Evolutionary conservation across 495 filamentous ascomycete species (phyloP), one percentile per base, ranked within the genome.

Genomic region (Echria macrotheca): DNA sequence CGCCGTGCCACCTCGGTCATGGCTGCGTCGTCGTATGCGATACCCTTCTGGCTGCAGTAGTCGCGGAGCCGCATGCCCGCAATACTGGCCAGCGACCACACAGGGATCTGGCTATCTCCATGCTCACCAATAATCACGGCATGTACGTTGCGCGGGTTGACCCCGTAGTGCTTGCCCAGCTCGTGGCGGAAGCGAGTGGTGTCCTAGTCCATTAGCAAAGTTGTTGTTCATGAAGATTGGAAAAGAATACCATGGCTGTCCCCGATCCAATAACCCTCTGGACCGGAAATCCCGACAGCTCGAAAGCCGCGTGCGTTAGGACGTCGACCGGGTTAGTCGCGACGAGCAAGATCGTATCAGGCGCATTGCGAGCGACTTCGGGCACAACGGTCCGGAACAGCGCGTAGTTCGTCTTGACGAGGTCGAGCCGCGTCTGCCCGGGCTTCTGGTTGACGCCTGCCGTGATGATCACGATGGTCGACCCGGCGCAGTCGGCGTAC

Each of bases 381-480:
- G 62, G 61, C 7, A 67, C 54, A 10, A 65, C 36, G 31, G 50
- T 24, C 22, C 36, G 19, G 47, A 67, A 60, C 0, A 65, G 38
- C 5, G 42, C 43, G 39, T 63, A 57, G 49, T 67, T 67, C 48
- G 56, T 63, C 49, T 63, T 49, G 44, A 59, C 46, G 0, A 65
- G 57, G 47, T 67, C 61, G 8, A 65, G 36, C 2, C 59, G 53
- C 0, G 61, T 63, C 44, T 67, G 58, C 6, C 64, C 64, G 25
- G 61, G 58, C 45, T 62, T 66, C 40, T 66, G 63, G 44, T 64
- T 64, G 38, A 64, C 61, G 10, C 61, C 61, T 5, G 61, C 61
- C 0, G 61, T 62, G 50, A 83, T 80, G 22, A 77, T 68, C 55
- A 82, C 77, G 10, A 74, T 76, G 1, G 78, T 69, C 50, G 81